Evolutionary conservation across 352 stramenopile genomes (phyloP), one percentile per base, ranked within the genome.

Genomic region (Blastocystis sp.): DNA sequence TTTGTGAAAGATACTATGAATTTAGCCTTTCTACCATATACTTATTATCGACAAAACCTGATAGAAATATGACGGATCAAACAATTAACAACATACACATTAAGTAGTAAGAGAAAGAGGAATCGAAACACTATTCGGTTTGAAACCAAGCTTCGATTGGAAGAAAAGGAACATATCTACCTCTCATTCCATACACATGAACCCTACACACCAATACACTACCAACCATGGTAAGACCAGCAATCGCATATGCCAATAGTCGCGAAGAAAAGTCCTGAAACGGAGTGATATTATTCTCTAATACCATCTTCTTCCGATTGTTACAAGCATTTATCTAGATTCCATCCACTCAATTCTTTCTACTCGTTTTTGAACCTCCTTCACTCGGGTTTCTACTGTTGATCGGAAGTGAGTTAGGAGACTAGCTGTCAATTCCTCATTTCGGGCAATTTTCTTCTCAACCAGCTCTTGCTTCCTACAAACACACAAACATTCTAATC

Each of bases 81-180:
- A 64, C 3, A 48, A 9, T 48, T 9, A 48, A 48, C 2, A 48
- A 9, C 2, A 48, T 9, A 2, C 2, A 9, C 9, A 2, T 48
- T 48, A 48, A 2, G 9, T 48, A 48, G 40, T 9, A 48, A 48
- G 2, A 48, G 40, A 48, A 48, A 48, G 40, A 48, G 40, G 40
- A 48, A 48, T 48, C 3, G 40, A 48, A 2, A 48, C 40, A 48
- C 40, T 48, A 48, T 48, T 48, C 40, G 40, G 40, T 48, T 53
- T 66, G 27, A 84, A 84, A 4, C 73, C 73, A 17, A 84, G 44
- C 9, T 19, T 54, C 24, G 42, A 66, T 17, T 84, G 73, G 17
- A 84, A 54, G 22, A 84, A 66, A n/a, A 84, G 33, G 33, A 66
- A 84, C 48, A 84, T n/a, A 44, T 84, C 73, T 84, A 84, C 3